phyloP scores from a whole-genome alignment of 805 yeast genomes.

The Hanseniaspora occidentalis region DNA sequence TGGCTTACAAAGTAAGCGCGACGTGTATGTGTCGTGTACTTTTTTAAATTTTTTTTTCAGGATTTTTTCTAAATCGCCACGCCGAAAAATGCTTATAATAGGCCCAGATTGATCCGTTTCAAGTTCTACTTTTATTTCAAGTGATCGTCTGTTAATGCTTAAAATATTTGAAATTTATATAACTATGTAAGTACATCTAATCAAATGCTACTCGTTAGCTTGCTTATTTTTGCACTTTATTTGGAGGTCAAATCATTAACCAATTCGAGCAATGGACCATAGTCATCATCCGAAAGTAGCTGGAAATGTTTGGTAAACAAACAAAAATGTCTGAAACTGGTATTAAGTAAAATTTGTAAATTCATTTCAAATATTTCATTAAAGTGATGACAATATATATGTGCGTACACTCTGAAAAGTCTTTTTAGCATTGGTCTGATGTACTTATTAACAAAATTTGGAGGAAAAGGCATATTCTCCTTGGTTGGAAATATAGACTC shows the following conservation, averaged over 20 bases:
- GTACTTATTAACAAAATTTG: slow-evolving; percentile 55
- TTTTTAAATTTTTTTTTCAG: too few species aligned
- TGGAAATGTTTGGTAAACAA: slow-evolving; percentile 76
- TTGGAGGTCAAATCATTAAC: slow-evolving; percentile 33
- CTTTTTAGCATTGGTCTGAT: slow-evolving; percentile 84
- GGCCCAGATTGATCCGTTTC: too few species aligned
- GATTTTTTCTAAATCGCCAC: too few species aligned
- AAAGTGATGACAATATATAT: slow-evolving; percentile 94
- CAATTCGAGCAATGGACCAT: slow-evolving; percentile 83
- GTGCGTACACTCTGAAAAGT: slow-evolving; percentile 89
- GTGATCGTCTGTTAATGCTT: too few species aligned
- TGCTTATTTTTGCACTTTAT: not conserved
- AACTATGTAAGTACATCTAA: not conserved
- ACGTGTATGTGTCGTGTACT: too few species aligned
- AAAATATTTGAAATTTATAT: not conserved
- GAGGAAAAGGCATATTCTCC: slow-evolving; percentile 85
- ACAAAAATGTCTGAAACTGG: slow-evolving; percentile 88
- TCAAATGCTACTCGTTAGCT: not conserved
- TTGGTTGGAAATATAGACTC: slow-evolving; percentile 83
- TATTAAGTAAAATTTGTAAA: slow-evolving; percentile 81
- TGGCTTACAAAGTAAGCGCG: too few species aligned
- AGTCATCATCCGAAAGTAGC: slow-evolving; percentile 66
- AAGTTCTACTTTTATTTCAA: too few species aligned
- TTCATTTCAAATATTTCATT: slow-evolving; percentile 90
- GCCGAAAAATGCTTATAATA: too few species aligned